Evolutionary conservation across 2,329 filamentous ascomycete species (phyloP).

Genomic region (Atkinsonella hypoxylon): DNA sequence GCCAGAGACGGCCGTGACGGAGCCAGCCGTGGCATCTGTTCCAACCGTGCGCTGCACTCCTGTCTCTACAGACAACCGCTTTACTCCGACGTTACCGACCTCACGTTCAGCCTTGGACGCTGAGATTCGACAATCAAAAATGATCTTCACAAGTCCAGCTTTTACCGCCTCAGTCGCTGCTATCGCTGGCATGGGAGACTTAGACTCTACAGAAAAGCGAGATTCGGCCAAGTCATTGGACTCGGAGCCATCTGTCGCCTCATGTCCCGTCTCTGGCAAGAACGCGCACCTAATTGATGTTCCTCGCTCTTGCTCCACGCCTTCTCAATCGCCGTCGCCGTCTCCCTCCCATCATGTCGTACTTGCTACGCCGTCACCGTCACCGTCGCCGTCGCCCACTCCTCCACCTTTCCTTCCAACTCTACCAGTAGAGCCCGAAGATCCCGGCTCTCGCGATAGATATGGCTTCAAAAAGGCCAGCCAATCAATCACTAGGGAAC

Average conservation of each 20-base stretch:
- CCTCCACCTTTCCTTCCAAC: slow-evolving; percentile 11
- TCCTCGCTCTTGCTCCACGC: slow-evolving; percentile 7
- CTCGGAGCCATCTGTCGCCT: slow-evolving; percentile 19
- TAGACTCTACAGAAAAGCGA: slow-evolving; percentile 26
- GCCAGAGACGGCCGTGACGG: slow-evolving; percentile 7
- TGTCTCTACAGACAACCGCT: slow-evolving; percentile 9
- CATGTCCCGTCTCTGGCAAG: slow-evolving; percentile 11
- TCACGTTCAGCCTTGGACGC: slow-evolving; percentile 21
- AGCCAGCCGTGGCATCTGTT: neutral
- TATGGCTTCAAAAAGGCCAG: slow-evolving; percentile 89
- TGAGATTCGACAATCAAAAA: slow-evolving; percentile 27
- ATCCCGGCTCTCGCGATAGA: slow-evolving; percentile 52
- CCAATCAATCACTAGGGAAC: slow-evolving; percentile 60
- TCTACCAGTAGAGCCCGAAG: slow-evolving; percentile 27
- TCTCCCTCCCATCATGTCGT: neutral
- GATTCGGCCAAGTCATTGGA: slow-evolving; percentile 40
- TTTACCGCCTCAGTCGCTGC: slow-evolving; percentile 28
- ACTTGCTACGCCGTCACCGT: neutral
- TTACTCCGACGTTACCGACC: slow-evolving; percentile 10
- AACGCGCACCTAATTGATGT: slow-evolving; percentile 1
- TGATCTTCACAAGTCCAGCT: slow-evolving; percentile 27
- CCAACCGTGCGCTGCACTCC: neutral
- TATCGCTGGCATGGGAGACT: slow-evolving; percentile 19
- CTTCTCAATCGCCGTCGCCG: slow-evolving; percentile 8
- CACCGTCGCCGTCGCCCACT: neutral